Conservation (phyloP, 306 rosid genomes). For the Prunus armeniaca region DNA sequence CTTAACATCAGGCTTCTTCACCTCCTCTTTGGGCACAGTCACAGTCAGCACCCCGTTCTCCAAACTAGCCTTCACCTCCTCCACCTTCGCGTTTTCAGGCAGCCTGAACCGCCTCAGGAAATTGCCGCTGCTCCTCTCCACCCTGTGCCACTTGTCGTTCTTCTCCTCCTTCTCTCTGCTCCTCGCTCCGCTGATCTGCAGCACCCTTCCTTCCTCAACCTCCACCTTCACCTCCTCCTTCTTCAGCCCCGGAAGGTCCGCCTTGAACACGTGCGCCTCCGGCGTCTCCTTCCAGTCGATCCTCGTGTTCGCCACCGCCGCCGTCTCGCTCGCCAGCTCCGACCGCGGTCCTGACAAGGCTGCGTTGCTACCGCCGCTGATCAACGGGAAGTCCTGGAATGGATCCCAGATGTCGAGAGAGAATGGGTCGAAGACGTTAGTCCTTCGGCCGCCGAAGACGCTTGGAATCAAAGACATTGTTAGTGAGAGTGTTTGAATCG, state of each 20-base stretch:
- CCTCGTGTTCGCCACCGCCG: slow-evolving; percentile 33
- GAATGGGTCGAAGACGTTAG: slow-evolving; percentile 32
- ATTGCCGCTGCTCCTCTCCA: slow-evolving; percentile 38
- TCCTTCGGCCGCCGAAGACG: slow-evolving; percentile 24
- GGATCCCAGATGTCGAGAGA: slow-evolving; percentile 35
- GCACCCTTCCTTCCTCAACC: slow-evolving; percentile 29
- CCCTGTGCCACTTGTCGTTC: slow-evolving; percentile 38
- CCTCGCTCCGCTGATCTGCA: slow-evolving; percentile 37
- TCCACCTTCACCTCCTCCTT: slow-evolving; percentile 39
- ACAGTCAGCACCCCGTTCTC: slow-evolving; percentile 39
- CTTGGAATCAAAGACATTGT: slow-evolving; percentile 23
- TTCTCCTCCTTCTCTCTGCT: slow-evolving; percentile 28
- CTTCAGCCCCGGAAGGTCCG: slow-evolving; percentile 35
- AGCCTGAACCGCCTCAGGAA: slow-evolving; percentile 38
- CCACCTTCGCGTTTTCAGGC: slow-evolving; percentile 30
- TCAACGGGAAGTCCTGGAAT: slow-evolving; percentile 9
- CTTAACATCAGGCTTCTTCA: slow-evolving; percentile 26
- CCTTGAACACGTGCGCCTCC: slow-evolving; percentile 37
- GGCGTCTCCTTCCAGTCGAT: slow-evolving; percentile 45
- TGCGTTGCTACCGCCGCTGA: background rate
- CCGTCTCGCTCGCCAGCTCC: background rate
- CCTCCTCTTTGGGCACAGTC: slow-evolving; percentile 30
- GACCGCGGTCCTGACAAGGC: background rate
- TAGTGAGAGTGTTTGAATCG: background rate
- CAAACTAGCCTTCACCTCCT: slow-evolving; percentile 29